Conservation (phyloP, 2,329 filamentous ascomycete species). For the Colletotrichum chlorophyti region DNA sequence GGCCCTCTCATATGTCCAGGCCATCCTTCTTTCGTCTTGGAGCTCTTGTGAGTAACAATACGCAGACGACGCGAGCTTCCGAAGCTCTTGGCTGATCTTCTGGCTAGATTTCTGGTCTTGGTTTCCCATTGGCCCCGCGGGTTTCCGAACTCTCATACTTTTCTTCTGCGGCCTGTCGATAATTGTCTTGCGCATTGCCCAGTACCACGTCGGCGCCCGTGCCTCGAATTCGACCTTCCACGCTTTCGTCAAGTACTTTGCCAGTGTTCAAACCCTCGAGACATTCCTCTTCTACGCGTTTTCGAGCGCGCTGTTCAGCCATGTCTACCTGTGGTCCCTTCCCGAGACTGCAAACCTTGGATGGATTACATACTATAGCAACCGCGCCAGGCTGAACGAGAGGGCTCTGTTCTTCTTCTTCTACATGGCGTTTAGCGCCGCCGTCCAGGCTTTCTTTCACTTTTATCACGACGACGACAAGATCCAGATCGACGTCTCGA, state of each 20-base stretch:
- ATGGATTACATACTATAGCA: conserved; percentile 76
- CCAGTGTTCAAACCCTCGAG: conserved; percentile 68
- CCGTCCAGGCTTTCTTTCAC: conserved; percentile 74
- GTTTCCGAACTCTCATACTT: conserved; percentile 76
- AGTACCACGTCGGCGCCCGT: conserved; percentile 77
- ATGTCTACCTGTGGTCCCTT: conserved; percentile 80
- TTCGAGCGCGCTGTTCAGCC: conserved; percentile 81
- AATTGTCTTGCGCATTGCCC: conserved; percentile 84
- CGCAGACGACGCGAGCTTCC: conserved; percentile 12
- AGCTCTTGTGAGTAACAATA: conserved; percentile 65
- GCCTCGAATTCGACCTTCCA: conserved; percentile 74
- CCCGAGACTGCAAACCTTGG: conserved; percentile 66
- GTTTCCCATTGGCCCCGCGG: conserved; percentile 81
- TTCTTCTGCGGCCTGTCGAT: conserved; percentile 79
- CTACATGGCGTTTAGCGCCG: conserved; percentile 71
- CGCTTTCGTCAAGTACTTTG: conserved; percentile 64
- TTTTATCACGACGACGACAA: conserved; percentile 77
- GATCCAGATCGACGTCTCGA: conserved; percentile 55
- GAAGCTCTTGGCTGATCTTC: conserved; percentile 10
- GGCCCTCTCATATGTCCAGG: conserved; percentile 74
- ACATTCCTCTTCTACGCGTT: conserved; percentile 78
- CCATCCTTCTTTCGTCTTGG: conserved; percentile 74
- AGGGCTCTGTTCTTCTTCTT: conserved; percentile 80
- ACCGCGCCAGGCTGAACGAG: conserved; percentile 83
- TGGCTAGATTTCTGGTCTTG: conserved; percentile 80